A percentile compares a stretch with the other conserved stretches of the same genome.
These are phyloP conservation scores for Daldinia vernicosa DNA, from an alignment of 495 filamentous ascomycete genomes.

Conservation along the genomic window DNA sequence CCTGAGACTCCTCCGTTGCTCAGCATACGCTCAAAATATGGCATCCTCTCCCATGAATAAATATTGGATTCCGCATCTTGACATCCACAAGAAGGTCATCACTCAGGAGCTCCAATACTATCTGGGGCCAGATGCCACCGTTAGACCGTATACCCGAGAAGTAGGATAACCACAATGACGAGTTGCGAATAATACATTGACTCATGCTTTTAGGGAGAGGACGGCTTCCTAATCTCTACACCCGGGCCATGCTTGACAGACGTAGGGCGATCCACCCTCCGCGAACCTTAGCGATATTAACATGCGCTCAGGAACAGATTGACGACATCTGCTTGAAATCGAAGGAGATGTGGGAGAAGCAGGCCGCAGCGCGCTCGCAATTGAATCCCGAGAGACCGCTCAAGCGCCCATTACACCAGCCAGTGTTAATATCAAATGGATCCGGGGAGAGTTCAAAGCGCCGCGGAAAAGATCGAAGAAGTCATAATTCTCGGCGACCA, in stretches of 20 bases:
- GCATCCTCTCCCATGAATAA: conserved; percentile 57
- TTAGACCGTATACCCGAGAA: conserved; percentile 62
- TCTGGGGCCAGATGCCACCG: conserved; percentile 62
- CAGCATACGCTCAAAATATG: conserved; percentile 44
- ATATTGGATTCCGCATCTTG: conserved; percentile 66
- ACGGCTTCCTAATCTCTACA: conserved; percentile 66
- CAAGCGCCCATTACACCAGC: conserved; percentile 64
- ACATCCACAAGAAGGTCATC: conserved; percentile 67
- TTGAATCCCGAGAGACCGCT: conserved; percentile 57
- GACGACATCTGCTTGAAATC: conserved; percentile 66
- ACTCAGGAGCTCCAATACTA: conserved; percentile 65
- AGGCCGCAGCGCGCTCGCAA: conserved; percentile 62
- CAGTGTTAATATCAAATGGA: conserved; percentile 58
- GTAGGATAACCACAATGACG: conserved; percentile 45
- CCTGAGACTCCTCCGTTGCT: conserved; percentile 21
- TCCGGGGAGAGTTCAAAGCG: conserved; percentile 47
- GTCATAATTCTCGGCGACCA: conserved; percentile 40
- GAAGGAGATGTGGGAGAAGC: conserved; percentile 63
- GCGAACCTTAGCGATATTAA: conserved; percentile 42
- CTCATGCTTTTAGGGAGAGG: conserved; percentile 58
- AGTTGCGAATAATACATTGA: conserved; percentile 41
- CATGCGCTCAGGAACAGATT: conserved; percentile 61
- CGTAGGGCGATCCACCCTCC: conserved; percentile 50
- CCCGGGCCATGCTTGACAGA: conserved; percentile 63
- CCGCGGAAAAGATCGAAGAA: conserved; percentile 43